Conservation (phyloP, 2,329 filamentous ascomycete genomes). For the Herpotrichia juniperi region DNA sequence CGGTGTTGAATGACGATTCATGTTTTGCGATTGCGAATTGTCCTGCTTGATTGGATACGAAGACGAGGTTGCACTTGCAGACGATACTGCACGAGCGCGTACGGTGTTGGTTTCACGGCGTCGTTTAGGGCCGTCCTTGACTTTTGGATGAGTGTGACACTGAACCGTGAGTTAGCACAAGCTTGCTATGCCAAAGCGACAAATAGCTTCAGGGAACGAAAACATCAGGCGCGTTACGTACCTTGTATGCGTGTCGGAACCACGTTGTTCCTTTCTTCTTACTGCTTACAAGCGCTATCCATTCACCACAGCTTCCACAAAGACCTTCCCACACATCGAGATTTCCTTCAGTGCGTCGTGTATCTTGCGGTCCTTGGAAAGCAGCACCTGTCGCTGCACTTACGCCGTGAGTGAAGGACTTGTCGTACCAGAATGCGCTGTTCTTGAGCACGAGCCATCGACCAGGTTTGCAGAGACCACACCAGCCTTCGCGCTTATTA, state of each 20-base stretch:
- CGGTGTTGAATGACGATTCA: constrained; percentile 38
- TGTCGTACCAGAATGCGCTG: constrained; percentile 92
- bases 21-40: constrained; percentile 23
- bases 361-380: constrained; percentile 79
- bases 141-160: constrained; percentile 52
- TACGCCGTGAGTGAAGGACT: constrained; percentile 87
- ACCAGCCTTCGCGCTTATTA: constrained; percentile 89
- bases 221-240: constrained; percentile 47
- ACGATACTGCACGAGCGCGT: constrained; percentile 43
- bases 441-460: constrained; percentile 89
- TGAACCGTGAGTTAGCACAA: constrained; percentile 31
- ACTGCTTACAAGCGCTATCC: constrained; percentile 80
- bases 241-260: constrained; percentile 90
- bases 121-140: constrained; percentile 50
- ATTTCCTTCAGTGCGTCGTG: constrained; percentile 77
- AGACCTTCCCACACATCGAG: constrained; percentile 82
- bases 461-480: constrained; percentile 84
- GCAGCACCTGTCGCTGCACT: constrained; percentile 79
- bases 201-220: background rate
- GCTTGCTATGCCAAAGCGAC: background rate
- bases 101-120: constrained; percentile 48
- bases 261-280: constrained; percentile 94
- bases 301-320: constrained; percentile 79
- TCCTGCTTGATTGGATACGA: constrained; percentile 43
- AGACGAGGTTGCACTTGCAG: constrained; percentile 39